A percentile compares a stretch with the other conserved stretches of the same genome.
phyloP scores from a whole-genome alignment of 805 yeast species.

The Ogataea paraovalis region DNA sequence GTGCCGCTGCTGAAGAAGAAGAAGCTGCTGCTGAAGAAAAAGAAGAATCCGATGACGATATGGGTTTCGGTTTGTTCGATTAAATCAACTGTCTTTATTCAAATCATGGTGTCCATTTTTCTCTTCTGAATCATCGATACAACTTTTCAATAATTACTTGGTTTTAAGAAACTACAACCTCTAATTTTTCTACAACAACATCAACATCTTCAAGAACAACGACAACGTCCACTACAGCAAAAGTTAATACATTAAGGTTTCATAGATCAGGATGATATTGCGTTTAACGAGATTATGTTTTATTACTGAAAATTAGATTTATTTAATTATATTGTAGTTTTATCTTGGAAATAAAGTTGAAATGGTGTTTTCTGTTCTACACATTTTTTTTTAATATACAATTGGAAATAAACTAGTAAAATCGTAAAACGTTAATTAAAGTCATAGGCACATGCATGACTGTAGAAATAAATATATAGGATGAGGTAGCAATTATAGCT shows the following conservation, averaged over 20 bases:
- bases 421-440: not conserved
- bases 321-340: not conserved
- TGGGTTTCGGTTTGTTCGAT: constrained; percentile 58
- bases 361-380: not conserved
- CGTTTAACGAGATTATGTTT: not conserved
- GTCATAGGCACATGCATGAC: too few species aligned
- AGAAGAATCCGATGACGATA: constrained; percentile 68
- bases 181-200: not conserved
- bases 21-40: constrained; percentile 61
- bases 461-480: too few species aligned
- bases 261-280: not conserved
- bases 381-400: not conserved
- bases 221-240: too few species aligned
- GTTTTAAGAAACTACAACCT: too few species aligned
- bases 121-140: not conserved
- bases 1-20: constrained; percentile 66
- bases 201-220: too few species aligned
- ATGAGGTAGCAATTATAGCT: not conserved
- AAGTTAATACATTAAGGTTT: not conserved
- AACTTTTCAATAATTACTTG: not conserved
- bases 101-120: not conserved
- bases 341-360: not conserved
- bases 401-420: too few species aligned
- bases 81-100: constrained; percentile 11
- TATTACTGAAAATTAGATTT: not conserved